Conservation (phyloP, 441 rosid species). For the Omphalea diandra region DNA sequence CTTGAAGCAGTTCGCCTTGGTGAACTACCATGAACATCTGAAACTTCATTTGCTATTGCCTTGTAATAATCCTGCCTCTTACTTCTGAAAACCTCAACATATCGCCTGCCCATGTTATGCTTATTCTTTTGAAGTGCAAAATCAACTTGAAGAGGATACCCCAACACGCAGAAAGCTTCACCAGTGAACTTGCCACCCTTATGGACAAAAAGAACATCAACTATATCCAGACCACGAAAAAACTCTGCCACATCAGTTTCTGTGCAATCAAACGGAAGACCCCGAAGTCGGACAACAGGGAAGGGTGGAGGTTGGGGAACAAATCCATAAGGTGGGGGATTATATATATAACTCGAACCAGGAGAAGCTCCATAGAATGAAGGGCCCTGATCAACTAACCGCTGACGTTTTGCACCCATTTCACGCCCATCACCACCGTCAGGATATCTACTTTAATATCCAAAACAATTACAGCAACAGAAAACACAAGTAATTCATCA, state of each 20-base stretch:
- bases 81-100: constrained; percentile 92
- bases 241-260: constrained; percentile 82
- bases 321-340: constrained; percentile 51
- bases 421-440: constrained; percentile 77
- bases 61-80: constrained; percentile 90
- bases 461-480: constrained; percentile 21
- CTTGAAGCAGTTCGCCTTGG: constrained; percentile 57
- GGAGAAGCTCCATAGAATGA: constrained; percentile 73
- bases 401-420: constrained; percentile 86
- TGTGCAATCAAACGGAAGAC: constrained; percentile 89
- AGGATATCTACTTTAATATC: constrained; percentile 47
- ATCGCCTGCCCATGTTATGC: constrained; percentile 91
- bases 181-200: constrained; percentile 77
- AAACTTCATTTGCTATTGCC: constrained; percentile 88
- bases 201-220: constrained; percentile 91
- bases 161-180: constrained; percentile 89
- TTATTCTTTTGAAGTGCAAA: constrained; percentile 90
- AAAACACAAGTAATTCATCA: constrained; percentile 15
- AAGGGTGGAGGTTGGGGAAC: constrained; percentile 73
- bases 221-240: constrained; percentile 81
- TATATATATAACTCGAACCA: constrained; percentile 71
- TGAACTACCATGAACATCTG: constrained; percentile 58
- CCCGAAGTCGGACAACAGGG: constrained; percentile 92
- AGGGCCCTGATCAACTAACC: constrained; percentile 77
- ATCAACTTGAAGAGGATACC: constrained; percentile 91